These are phyloP conservation scores for Aspergillus sp. DNA, from an alignment of 2,329 filamentous ascomycete species.

Conservation along the genomic window DNA sequence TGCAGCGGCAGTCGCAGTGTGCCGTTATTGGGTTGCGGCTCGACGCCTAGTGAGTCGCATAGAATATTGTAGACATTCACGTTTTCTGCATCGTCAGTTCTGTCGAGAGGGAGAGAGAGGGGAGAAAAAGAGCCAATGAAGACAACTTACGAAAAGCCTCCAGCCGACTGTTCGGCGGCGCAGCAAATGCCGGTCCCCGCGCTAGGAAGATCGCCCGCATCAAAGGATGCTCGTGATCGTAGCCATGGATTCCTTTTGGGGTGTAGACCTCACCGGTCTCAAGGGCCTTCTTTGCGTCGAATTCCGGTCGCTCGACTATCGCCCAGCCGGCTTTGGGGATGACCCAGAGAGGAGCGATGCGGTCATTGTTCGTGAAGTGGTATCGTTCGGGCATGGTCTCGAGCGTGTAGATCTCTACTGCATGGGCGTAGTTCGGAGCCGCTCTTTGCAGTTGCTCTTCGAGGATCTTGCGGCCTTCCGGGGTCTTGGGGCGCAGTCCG, in stretches of 20 bases:
- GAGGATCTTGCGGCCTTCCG: slow-evolving; percentile 56
- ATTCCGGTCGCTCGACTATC: slow-evolving; percentile 71
- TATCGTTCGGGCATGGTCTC: slow-evolving; percentile 85
- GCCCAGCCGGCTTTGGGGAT: slow-evolving; percentile 89
- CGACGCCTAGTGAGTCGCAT: slow-evolving; percentile 74
- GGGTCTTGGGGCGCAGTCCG: slow-evolving; percentile 71
- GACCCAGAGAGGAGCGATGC: slow-evolving; percentile 93
- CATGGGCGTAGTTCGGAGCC: slow-evolving; percentile 48
- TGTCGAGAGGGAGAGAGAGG: too few species aligned
- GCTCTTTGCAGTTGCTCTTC: slow-evolving; percentile 53
- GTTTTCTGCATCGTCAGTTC: slow-evolving; percentile 59
- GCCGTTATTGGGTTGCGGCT: slow-evolving; percentile 74
- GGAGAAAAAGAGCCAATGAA: not conserved
- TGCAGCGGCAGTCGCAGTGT: slow-evolving; percentile 53
- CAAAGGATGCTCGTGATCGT: slow-evolving; percentile 86
- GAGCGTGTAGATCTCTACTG: slow-evolving; percentile 78
- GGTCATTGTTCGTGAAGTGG: slow-evolving; percentile 78
- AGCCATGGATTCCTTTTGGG: slow-evolving; percentile 82
- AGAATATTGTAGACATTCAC: slow-evolving; percentile 91
- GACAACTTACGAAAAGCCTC: slow-evolving; percentile 71
- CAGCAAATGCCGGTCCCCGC: slow-evolving; percentile 83
- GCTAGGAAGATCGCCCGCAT: slow-evolving; percentile 97
- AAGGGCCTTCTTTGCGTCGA: slow-evolving; percentile 61
- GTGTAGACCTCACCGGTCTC: slow-evolving; percentile 61
- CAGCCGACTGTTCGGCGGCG: slow-evolving; percentile 69